Evolutionary conservation across 192 early-diverging fungal genomes (phyloP), one percentile per base, ranked within the genome.

Genomic region (Backusella liffmaniae): DNA sequence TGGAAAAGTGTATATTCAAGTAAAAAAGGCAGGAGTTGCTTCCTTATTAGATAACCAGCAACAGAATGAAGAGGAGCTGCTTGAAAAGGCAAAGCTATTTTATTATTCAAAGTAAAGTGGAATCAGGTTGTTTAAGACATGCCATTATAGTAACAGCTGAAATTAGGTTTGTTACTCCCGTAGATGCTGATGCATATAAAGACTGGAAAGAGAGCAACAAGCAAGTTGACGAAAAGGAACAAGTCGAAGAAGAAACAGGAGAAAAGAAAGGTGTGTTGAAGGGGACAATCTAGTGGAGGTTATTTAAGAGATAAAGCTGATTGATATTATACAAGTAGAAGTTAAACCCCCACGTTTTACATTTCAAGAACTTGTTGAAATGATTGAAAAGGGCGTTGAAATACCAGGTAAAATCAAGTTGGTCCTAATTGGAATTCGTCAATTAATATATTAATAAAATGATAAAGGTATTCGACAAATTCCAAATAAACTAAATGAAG

Each of bases 101-200:
- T 85, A 85, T 78, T 85, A 81, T 59, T 77, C 76, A 70, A 85
- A 79, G 84, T 85, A 79, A 82, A 21, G 9, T 29, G 7, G 39
- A 42, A 21, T 1, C 5, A 23, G 2, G 7, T 23, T n/a, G 49
- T 13, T 68, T 26, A 10, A 21, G 29, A 21, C 5, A 16, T 51
- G 35, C 4, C 3, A 18, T 29, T 16, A 23, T 42, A 42, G 36
- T 39, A 70, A 21, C 10, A 16, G 23, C 4, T 59, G 37, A 62
- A 13, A 2, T 41, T 71, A 85, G 84, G 39, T 77, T 85, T 76
- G 30, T 81, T 35, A 15, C 66, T 41, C 41, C 69, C 15, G 72
- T 85, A 69, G 82, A 85, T 74, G 69, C 68, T 66, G 56, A 72
- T 67, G 77, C 73, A 35, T 83, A 81, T 77, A 67, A 74, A 67